Base-by-base conservation (phyloP, 2,329 filamentous ascomycete genomes). In the Pseudocercospora eumusae region DNA sequence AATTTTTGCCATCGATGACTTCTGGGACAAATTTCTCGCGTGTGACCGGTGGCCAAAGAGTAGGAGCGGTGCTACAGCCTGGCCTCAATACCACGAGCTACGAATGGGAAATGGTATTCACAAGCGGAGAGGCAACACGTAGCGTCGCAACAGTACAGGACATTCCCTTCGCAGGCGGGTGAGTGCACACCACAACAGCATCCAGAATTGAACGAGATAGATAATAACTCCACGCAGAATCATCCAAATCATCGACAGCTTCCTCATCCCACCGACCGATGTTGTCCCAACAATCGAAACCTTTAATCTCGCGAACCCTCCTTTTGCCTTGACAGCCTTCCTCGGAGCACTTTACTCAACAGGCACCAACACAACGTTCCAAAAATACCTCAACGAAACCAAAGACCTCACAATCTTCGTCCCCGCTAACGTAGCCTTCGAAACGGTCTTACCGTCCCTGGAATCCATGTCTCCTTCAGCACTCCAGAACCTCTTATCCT, bases 211-310 rank as follows among this genome's bases (percentile, higher is more conserved):
- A 47, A 25, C n/a, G 53, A 52, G 40, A 11, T n/a, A 1, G 2
- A 7, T n/a, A 15, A 20, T 9, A 4, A n/a, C 33, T 23, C 3
- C 27, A 8, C 20, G 27, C 56, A 83, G 83, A 25, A 75, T 83
- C 28, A 80, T 87, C 2, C 83, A 85, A 56, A 71, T 84, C 5
- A 76, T 84, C 56, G 82, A 84, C 72, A 80, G 80, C 33, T 75
- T 84, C 21, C 74, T 84, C 45, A 76, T 82, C 1, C 80, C 82
- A 2, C 83, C 83, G 0, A 62, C 71, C 18, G 78, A 76, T 36
- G 69, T 81, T 20, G 76, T 79, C 7, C 70, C 70, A 15, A 82
- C 81, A 0, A 74, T 80, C 1, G 62, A 61, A 20, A 31, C 55
- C n/a, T 66, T 62, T 57, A 66, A 67, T 50, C 27, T 64, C 11